Conservation (phyloP, 1,139 yeast genomes). For the Hyphopichia burtonii region DNA sequence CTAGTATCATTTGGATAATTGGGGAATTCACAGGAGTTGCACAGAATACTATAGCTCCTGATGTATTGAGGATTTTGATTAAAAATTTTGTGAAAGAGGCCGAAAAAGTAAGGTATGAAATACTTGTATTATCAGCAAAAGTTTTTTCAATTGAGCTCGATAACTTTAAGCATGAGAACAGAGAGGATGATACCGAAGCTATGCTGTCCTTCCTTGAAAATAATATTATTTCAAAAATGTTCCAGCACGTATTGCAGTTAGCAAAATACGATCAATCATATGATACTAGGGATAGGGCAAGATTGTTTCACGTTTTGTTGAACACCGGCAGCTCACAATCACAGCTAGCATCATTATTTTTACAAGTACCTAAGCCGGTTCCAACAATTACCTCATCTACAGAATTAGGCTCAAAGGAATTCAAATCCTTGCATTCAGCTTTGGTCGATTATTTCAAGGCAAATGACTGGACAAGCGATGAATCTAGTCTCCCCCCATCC, state of each 20-base stretch:
- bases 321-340: conserved; percentile 31
- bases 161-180: conserved; percentile 22
- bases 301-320: conserved; percentile 61
- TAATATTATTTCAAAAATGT: conserved; percentile 50
- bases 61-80: conserved; percentile 64
- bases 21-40: conserved; percentile 69
- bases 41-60: conserved; percentile 61
- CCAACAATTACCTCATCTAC: conserved; percentile 28
- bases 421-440: conserved; percentile 4
- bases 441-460: conserved; percentile 25
- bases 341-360: conserved; percentile 68
- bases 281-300: conserved; percentile 83
- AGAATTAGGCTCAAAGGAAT: background rate
- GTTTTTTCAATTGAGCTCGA: conserved; percentile 56
- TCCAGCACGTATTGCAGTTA: conserved; percentile 60
- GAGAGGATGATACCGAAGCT: conserved; percentile 24
- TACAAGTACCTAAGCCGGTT: conserved; percentile 81
- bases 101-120: conserved; percentile 65
- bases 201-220: conserved; percentile 24
- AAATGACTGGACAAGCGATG: conserved; percentile 36
- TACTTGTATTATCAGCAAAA: conserved; percentile 73
- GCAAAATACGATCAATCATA: conserved; percentile 73
- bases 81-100: conserved; percentile 56
- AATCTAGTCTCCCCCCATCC: conserved; percentile 27
- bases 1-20: conserved; percentile 86